Percentiles rank a stretch among this genome's conserved stretches.
phyloP scores from a whole-genome alignment of 2,329 filamentous ascomycete species.

The Pyrenophora teres region DNA sequence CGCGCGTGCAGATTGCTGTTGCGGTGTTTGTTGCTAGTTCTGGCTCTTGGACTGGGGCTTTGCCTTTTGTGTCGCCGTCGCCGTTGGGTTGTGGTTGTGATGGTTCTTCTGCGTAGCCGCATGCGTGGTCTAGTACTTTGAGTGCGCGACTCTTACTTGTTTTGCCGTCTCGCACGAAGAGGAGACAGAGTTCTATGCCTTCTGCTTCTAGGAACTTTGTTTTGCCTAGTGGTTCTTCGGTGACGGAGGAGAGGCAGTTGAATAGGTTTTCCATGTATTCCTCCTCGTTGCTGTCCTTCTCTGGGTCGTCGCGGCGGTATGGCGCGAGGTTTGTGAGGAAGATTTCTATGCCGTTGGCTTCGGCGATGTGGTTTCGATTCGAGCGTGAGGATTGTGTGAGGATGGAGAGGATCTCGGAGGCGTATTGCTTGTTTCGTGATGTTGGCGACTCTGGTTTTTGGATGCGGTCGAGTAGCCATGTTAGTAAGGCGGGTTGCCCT shows the following conservation, averaged over 20 bases:
- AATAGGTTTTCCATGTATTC: conserved; percentile 96
- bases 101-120: conserved; percentile 56
- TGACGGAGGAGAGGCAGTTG: conserved; percentile 79
- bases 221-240: conserved; percentile 77
- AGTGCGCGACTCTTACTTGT: conserved; percentile 78
- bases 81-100: conserved; percentile 21
- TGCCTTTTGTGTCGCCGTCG: conserved; percentile 13
- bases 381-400: conserved; percentile 74
- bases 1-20: conserved; percentile 68
- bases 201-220: conserved; percentile 83
- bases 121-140: conserved; percentile 81
- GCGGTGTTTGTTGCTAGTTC: conserved; percentile 44
- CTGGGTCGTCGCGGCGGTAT: conserved; percentile 85
- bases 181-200: conserved; percentile 85
- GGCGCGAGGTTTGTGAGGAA: conserved; percentile 81
- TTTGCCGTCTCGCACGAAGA: conserved; percentile 90
- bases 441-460: conserved; percentile 70
- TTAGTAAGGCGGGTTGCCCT: conserved; percentile 67
- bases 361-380: conserved; percentile 67
- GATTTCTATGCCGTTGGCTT: conserved; percentile 73
- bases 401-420: conserved; percentile 89
- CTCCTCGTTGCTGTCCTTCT: conserved; percentile 84
- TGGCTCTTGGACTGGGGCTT: conserved; percentile 9
- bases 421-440: conserved; percentile 92
- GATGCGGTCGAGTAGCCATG: conserved; percentile 78